Conservation (phyloP, 768 basidiomycete species). For the Fibroporia radiculosa region DNA sequence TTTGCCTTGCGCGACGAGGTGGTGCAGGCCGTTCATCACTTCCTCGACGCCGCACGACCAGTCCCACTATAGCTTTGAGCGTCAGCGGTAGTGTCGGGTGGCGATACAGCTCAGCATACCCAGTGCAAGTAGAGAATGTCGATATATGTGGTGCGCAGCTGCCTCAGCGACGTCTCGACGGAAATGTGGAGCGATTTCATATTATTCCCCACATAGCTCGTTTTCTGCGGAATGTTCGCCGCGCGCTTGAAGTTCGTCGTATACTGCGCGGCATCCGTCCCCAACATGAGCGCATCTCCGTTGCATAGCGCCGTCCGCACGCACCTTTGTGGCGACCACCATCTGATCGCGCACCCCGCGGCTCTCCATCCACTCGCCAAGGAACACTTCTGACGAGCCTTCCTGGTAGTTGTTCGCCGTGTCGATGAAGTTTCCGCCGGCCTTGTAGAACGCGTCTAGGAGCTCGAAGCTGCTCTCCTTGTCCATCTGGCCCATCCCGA, state of each 20-base stretch:
- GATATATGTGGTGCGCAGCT: conserved; percentile 35
- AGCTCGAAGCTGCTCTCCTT: conserved; percentile 37
- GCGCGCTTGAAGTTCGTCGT: conserved; percentile 18
- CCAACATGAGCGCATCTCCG: not conserved
- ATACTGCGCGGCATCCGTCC: conserved; percentile 10
- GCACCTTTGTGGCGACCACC: conserved; percentile 19
- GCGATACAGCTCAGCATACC: conserved; percentile 22
- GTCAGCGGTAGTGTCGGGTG: conserved; percentile 32
- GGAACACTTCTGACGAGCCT: conserved; percentile 25
- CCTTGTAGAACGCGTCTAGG: conserved; percentile 36
- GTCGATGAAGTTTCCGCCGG: conserved; percentile 44
- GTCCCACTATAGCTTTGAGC: conserved; percentile 34
- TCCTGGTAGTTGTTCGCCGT: conserved; percentile 33
- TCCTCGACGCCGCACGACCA: conserved; percentile 45
- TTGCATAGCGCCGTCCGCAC: not conserved
- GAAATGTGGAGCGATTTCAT: conserved; percentile 30
- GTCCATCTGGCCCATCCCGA: conserved; percentile 34
- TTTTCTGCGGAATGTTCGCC: conserved; percentile 13
- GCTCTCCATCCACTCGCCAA: conserved; percentile 32
- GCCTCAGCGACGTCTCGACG: conserved; percentile 28
- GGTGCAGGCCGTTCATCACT: conserved; percentile 46
- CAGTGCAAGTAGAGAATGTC: conserved; percentile 40
- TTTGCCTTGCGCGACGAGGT: conserved; percentile 42
- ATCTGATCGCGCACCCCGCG: conserved; percentile 28
- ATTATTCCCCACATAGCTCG: conserved; percentile 30